phyloP scores from a whole-genome alignment of 306 rosid species.

The Datisca glomerata region DNA sequence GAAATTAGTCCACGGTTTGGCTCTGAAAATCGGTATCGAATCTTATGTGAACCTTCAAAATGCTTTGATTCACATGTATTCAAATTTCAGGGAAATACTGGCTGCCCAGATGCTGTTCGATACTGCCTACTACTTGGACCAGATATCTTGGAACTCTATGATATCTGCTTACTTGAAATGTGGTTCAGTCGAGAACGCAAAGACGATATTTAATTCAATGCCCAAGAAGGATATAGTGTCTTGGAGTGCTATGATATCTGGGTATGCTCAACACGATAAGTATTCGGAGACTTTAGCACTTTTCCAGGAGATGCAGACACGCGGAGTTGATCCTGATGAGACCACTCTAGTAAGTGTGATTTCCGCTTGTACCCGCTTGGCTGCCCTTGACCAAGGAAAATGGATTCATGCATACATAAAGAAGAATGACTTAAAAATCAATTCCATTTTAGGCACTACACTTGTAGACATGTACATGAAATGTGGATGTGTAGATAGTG shows the following conservation, averaged over 20 bases:
- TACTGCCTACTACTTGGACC: conserved; percentile 37
- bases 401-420: conserved; percentile 69
- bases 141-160: conserved; percentile 81
- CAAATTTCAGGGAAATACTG: conserved; percentile 40
- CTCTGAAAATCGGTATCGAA: conserved; percentile 48
- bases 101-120: conserved; percentile 42
- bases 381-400: conserved; percentile 61
- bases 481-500: conserved; percentile 64
- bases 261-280: conserved; percentile 45
- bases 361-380: conserved; percentile 61
- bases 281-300: conserved; percentile 54
- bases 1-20: conserved; percentile 44
- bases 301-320: conserved; percentile 59
- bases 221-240: conserved; percentile 56
- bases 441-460: conserved; percentile 28
- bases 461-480: conserved; percentile 53
- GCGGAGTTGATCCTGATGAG: conserved; percentile 49
- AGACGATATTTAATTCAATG: conserved; percentile 53
- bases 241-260: conserved; percentile 80
- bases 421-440: conserved; percentile 22
- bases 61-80: conserved; percentile 61
- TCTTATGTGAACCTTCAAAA: conserved; percentile 60
- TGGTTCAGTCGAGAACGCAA: conserved; percentile 43
- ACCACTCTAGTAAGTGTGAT: conserved; percentile 58
- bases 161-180: conserved; percentile 63